These are phyloP conservation scores for Coniochaeta pulveracea DNA, from an alignment of 2,329 filamentous ascomycete genomes.

Conservation along the genomic window DNA sequence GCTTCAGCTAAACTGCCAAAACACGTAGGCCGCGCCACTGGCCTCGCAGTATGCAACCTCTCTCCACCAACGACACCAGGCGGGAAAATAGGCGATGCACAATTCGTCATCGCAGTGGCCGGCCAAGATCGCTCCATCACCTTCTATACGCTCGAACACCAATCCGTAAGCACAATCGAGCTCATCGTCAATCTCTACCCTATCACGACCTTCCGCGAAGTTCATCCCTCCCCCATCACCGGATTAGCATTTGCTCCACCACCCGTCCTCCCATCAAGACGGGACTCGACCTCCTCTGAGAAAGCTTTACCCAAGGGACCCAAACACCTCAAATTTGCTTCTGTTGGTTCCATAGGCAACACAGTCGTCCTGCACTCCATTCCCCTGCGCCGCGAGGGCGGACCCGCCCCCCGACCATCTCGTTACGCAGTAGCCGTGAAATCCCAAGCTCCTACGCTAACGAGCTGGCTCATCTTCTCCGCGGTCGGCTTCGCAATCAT, in stretches of 20 bases:
- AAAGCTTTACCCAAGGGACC: constrained; percentile 1
- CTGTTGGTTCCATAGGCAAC: constrained; percentile 63
- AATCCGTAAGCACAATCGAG: constrained; percentile 30
- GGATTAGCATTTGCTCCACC: constrained; percentile 46
- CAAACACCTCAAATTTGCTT: constrained; percentile 59
- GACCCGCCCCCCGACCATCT: constrained; percentile 32
- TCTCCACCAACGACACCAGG: constrained; percentile 38
- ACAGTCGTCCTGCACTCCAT: constrained; percentile 72
- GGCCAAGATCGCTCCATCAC: constrained; percentile 70
- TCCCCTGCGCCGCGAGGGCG: constrained; percentile 43
- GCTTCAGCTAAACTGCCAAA: constrained; percentile 48
- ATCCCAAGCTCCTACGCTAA: constrained; percentile 38
- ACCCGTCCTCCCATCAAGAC: constrained; percentile 34
- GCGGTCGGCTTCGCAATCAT: constrained; percentile 48
- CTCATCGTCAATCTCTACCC: constrained; percentile 40
- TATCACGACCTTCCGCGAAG: constrained; percentile 39
- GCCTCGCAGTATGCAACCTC: constrained; percentile 66
- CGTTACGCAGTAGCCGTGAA: constrained; percentile 61
- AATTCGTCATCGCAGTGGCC: constrained; percentile 72
- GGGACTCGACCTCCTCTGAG: constrained; percentile 31
- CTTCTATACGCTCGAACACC: constrained; percentile 67
- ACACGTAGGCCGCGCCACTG: constrained; percentile 64
- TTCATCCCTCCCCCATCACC: constrained; percentile 48
- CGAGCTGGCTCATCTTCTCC: constrained; percentile 39
- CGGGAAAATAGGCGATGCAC: constrained; percentile 50